Evolutionary conservation across 179 eudicot genomes (phyloP), one percentile per base, ranked within the genome.

Genomic region (Drosera spatulata): DNA sequence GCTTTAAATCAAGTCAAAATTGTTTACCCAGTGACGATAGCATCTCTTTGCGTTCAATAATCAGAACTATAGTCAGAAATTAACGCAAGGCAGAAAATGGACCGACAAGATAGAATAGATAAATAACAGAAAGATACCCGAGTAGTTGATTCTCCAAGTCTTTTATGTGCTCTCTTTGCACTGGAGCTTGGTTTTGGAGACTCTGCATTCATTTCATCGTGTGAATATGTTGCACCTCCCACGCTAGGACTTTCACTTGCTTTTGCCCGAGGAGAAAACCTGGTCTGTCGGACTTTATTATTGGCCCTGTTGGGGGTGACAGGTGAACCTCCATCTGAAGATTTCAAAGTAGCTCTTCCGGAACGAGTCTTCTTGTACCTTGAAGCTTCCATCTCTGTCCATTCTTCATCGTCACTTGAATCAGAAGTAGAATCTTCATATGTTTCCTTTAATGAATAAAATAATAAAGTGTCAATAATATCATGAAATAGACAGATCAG

Each of bases 341-440:
- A 69, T 3, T 13, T 59, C 9, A 59, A 55, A 56, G 58, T 76
- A 50, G 33, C 72, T 52, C 67, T 62, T 43, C 59, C 72, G 13
- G 63, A 57, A 56, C 47, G 45, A 68, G 68, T 79, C 67, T 51
- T 65, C 62, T 57, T 67, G 45, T 55, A 67, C 43, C 38, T 64
- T 41, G 75, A 53, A 43, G 68, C 55, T 51, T 39, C 64, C 22
- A 22, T 61, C 64, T 67, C 70, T 4, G 46, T 53, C 83, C 83
- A 79, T 58, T 69, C 94, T 64, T 89, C 95, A 73, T 83, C 97
- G 61, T 86, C 99, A 61, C 95, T 90, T 59, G 99, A 80, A 76
- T 85, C 88, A 57, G 87, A 78, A 66, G 85, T 70, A 57, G 54
- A 70, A 66, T 89, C 70, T 64, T 83, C 95, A 77, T 80, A 90